A percentile compares a stretch with the other conserved stretches of the same genome.
Evolutionary conservation across 2,329 filamentous ascomycete genomes (phyloP).

Genomic region (Colletotrichum sp.): DNA sequence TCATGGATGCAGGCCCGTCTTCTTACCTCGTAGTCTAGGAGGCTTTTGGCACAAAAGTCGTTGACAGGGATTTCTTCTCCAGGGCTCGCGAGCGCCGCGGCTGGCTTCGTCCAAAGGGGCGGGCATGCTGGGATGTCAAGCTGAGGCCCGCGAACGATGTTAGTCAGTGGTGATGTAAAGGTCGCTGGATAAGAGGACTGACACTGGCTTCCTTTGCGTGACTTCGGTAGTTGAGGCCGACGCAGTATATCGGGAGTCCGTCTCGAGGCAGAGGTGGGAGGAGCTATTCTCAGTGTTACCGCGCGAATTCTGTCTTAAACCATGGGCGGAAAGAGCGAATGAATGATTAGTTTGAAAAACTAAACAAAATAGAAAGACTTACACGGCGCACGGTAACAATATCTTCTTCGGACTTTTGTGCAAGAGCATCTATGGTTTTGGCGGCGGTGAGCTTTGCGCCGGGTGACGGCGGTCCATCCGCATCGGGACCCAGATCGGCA

Average conservation of each 20-base stretch:
- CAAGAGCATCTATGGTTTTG: neutral
- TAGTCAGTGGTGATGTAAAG: neutral
- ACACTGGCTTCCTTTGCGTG: neutral
- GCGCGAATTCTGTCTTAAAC: neutral
- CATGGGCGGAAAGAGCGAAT: neutral
- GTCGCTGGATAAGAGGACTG: neutral
- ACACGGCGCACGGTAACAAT: neutral
- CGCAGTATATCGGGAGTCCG: neutral
- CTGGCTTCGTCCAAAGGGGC: neutral
- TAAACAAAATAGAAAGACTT: neutral
- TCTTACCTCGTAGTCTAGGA: neutral
- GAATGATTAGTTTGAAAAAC: neutral
- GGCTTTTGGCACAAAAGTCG: neutral
- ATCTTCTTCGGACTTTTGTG: conserved; percentile 23
- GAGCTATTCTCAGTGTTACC: neutral
- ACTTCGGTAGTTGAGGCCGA: neutral
- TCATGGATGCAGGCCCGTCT: no score
- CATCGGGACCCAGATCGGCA: conserved; percentile 20
- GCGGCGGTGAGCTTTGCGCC: neutral
- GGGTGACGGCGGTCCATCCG: neutral
- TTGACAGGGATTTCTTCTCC: neutral
- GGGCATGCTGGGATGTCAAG: neutral
- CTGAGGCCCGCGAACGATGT: neutral
- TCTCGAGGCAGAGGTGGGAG: neutral
- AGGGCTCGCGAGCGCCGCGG: neutral